Percentiles rank a stretch among this genome's conserved stretches.
Conservation (phyloP, 176 grass and related monocot genomes). For the Cymbopogon citratus region DNA sequence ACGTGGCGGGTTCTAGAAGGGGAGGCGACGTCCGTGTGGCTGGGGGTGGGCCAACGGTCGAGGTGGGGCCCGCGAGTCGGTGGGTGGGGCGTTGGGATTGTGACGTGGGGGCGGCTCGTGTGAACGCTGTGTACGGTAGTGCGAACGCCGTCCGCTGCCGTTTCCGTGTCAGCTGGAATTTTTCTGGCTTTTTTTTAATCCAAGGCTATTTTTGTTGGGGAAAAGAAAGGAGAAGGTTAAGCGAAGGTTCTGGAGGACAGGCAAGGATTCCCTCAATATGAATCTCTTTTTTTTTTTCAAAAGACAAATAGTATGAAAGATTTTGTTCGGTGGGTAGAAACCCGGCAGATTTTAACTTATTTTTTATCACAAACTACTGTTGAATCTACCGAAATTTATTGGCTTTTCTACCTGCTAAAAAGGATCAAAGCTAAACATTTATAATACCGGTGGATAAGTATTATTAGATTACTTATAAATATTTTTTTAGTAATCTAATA, state of each 20-base stretch:
- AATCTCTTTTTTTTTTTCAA: too few relatives aligned
- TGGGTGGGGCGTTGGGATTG: background rate
- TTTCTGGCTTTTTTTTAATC: background rate
- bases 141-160: background rate
- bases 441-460: too few relatives aligned
- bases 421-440: too few relatives aligned
- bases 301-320: too few relatives aligned
- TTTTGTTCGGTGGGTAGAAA: too few relatives aligned
- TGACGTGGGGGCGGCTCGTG: background rate
- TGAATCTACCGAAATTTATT: too few relatives aligned
- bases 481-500: too few relatives aligned
- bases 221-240: background rate
- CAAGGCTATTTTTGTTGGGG: background rate
- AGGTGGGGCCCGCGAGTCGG: background rate
- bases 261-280: too few relatives aligned
- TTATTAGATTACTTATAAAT: too few relatives aligned
- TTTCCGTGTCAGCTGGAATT: background rate
- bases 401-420: too few relatives aligned
- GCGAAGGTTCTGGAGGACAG: background rate
- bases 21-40: background rate
- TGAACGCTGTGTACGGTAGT: constrained; percentile 6
- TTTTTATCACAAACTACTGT: too few relatives aligned
- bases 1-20: constrained; percentile 33
- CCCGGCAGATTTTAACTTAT: too few relatives aligned
- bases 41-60: accelerated